Evolutionary conservation across 306 rosid genomes (phyloP).

Genomic region (Lablab purpureus): DNA sequence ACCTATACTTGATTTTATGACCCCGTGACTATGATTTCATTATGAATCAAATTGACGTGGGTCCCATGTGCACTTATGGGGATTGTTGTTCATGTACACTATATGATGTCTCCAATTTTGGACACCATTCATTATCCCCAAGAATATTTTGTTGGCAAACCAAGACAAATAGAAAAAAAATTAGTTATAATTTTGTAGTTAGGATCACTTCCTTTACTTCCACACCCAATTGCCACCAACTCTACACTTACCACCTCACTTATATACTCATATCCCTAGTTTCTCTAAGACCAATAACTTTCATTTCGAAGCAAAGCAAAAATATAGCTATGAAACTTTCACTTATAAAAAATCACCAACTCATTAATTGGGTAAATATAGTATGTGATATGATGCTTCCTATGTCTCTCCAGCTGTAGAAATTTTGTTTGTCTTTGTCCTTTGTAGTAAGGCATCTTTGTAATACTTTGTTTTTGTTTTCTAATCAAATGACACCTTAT

Average conservation of each 20-base stretch:
- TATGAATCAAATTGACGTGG: not conserved
- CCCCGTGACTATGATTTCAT: not conserved
- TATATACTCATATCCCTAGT: not conserved
- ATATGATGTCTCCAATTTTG: not conserved
- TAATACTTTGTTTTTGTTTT: no score
- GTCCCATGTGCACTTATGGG: constrained; percentile 16
- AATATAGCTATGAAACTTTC: not conserved
- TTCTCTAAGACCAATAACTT: not conserved
- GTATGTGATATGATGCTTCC: no score
- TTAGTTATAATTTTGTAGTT: not conserved
- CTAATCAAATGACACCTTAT: no score
- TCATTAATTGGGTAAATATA: no score
- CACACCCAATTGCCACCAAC: not conserved
- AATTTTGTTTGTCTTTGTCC: not conserved
- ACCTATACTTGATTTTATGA: not conserved
- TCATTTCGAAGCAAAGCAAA: not conserved
- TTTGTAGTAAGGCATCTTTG: not conserved
- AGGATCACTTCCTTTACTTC: not conserved
- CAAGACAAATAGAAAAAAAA: no score
- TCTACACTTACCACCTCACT: constrained; percentile 25
- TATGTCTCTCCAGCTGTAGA: not conserved
- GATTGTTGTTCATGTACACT: not conserved
- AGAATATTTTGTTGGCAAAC: not conserved
- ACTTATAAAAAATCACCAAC: not conserved
- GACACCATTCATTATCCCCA: not conserved